Base-by-base conservation (phyloP, 202 grass and related monocot species). In the Saccharum hybrid region DNA sequence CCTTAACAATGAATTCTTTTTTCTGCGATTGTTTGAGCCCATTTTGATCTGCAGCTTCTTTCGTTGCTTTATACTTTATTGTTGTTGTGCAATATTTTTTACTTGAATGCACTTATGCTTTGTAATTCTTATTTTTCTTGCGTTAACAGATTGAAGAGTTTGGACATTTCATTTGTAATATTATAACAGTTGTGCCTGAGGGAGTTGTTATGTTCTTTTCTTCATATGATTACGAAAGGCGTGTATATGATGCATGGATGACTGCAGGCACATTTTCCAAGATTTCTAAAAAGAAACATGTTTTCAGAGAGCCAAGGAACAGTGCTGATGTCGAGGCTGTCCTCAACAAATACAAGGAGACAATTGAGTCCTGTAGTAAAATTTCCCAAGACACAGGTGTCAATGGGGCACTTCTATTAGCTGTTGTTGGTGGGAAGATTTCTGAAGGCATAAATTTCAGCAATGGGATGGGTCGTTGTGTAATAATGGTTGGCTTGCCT, bases 391-490 rank as follows among this genome's bases (percentile, higher is more conserved):
- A 43, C 46, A 59, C 78, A 43, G 87, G 84, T 73, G 74, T 83
- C 43, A 98, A 75, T 52, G 95, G 95, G 36, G 95, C 92, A 67
- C 66, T 98, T 90, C 83, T 98, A 40, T 82, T 98, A 49, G 95
- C 95, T 9, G 92, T 95, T 21, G 95, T 98, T 72, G 95, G 95
- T 71, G 95, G 92, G 41, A 95, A 98, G 66, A 98, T 98, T 43
- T 98, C 95, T 26, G 95, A 98, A 85, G 95, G 95, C 49, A 98
- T 98, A 87, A 98, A 98, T 78, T 93, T 98, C 52, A 91, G 92
- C 49, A 91, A 98, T 80, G 92, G 87, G 5, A 95, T 98, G 95
- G 95, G 92, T 57, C 90, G 95, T 18, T 95, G 95, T 81, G 85
- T 98, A 72, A 66, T 98, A 64, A 95, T 98, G 96, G 90, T 98